Base-by-base conservation (phyloP, 1,139 yeast genomes). In the Pichia sp. region DNA sequence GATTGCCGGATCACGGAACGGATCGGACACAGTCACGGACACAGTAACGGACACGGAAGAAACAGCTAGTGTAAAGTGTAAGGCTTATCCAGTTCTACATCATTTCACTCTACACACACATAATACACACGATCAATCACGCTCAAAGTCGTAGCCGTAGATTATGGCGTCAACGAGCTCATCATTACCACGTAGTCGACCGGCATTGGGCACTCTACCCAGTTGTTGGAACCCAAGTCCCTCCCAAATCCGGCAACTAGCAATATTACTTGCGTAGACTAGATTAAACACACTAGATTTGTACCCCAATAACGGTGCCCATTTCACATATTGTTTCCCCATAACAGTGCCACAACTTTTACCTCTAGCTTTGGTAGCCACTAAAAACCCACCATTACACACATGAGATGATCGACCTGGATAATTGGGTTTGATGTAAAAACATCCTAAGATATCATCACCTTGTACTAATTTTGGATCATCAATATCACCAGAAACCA, bases 371-470 rank as follows among this genome's bases (percentile, higher is more conserved):
- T 44, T 40, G 16, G 66, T 64, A 42, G 69, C 72, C 4, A 84
- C 91, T 5, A 81, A 55, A 51, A 85, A 85, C 0, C 91, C 93
- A 1, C 77, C 94, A 53, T 84, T 85, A 51, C 94, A 82, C 14
- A 70, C 77, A 49, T 85, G 94, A 0, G 87, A 74, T 44, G 86
- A 77, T 37, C 93, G 66, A 3, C 91, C 93, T 3, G 65, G 58
- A 53, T 84, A 85, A 56, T 85, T 85, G 26, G 94, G 93, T 50
- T 78, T 81, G 45, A 85, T 66, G 56, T 77, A 82, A 55, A 77
- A 81, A 3, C 79, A 71, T 1, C 94, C 95, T 28, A 83, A 55
- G 44, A 73, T 71, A 30, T 58, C 55, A 7, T 35, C 22, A 10
- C 17, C 26, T 15, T 22, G n/a, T 3, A 27, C 30, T 3, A 11